Conservation (phyloP, 768 basidiomycete genomes). For the Phlegmacium glaucopus region DNA sequence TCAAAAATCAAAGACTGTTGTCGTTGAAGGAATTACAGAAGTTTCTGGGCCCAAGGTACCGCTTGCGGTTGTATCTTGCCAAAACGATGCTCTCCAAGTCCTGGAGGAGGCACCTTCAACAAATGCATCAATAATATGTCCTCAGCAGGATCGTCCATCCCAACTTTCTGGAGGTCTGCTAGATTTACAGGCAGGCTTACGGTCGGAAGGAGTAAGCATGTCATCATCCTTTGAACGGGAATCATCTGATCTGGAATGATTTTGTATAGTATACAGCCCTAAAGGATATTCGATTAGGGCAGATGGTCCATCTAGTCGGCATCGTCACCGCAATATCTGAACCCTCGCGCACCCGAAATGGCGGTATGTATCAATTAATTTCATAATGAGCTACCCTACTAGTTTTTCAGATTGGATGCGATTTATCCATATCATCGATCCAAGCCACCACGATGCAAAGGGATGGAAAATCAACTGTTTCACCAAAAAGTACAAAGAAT, state of each 20-base stretch:
- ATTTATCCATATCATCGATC: slow-evolving; percentile 48
- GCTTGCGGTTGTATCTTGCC: neutral
- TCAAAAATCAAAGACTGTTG: neutral
- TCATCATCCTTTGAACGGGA: neutral
- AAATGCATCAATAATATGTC: no score
- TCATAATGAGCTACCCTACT: neutral
- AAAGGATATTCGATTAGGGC: slow-evolving; percentile 3
- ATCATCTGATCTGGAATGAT: neutral
- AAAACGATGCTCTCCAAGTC: neutral
- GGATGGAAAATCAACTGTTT: slow-evolving; percentile 50
- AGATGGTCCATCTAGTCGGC: slow-evolving; percentile 18
- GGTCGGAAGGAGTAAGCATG: slow-evolving; percentile 2
- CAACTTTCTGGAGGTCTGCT: no score
- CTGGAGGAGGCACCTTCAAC: no score
- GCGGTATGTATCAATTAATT: slow-evolving; percentile 17
- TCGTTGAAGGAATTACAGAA: no score
- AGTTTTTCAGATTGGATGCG: slow-evolving; percentile 40
- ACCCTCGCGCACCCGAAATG: slow-evolving; percentile 13
- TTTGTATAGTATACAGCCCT: slow-evolving; percentile 12
- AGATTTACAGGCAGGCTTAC: neutral
- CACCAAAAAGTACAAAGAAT: slow-evolving; percentile 39
- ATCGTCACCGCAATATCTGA: slow-evolving; percentile 17
- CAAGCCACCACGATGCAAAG: slow-evolving; percentile 35
- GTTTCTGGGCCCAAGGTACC: no score
- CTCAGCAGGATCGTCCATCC: no score